These are phyloP conservation scores for Alternaria postmessia DNA, from an alignment of 2,329 filamentous ascomycete genomes.

Conservation along the genomic window DNA sequence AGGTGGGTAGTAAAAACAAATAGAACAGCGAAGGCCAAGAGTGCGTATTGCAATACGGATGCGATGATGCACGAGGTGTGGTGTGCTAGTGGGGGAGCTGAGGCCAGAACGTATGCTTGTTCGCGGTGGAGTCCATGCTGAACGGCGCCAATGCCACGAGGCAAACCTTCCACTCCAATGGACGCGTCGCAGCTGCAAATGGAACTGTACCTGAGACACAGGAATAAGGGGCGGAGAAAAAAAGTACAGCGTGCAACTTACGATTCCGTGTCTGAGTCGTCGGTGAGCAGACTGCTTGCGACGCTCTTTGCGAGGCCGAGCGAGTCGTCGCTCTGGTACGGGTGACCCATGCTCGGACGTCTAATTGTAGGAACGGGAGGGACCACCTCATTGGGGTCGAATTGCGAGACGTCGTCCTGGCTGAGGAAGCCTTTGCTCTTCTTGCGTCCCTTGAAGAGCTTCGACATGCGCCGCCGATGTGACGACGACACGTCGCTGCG, in stretches of 20 bases:
- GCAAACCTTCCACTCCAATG: constrained; percentile 2
- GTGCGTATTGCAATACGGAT: constrained; percentile 18
- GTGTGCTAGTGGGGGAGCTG: constrained; percentile 27
- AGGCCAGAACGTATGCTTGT: constrained; percentile 27
- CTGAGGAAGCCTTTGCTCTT: constrained; percentile 43
- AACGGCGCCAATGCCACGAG: constrained; percentile 21
- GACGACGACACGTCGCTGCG: constrained; percentile 52
- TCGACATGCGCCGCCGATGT: constrained; percentile 59
- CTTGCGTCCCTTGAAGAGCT: constrained; percentile 60
- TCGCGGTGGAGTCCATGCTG: constrained; percentile 32
- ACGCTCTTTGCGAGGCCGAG: constrained; percentile 55
- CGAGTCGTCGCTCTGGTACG: constrained; percentile 52
- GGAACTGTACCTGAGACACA: constrained; percentile 16
- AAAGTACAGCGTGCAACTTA: constrained; percentile 50
- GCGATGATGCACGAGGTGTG: constrained; percentile 16
- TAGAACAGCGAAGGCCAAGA: constrained; percentile 18
- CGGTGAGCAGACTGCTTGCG: constrained; percentile 59
- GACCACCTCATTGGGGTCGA: constrained; percentile 28
- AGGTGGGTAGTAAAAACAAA: constrained; percentile 18
- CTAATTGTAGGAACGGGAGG: constrained; percentile 35
- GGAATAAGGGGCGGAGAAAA: background rate
- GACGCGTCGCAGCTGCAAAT: constrained; percentile 15
- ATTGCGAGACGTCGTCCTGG: constrained; percentile 38
- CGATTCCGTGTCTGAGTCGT: constrained; percentile 60
- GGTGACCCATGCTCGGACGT: constrained; percentile 23